Base-by-base conservation (phyloP, 192 early-diverging fungal species). In the Rhizophagus sp. region DNA sequence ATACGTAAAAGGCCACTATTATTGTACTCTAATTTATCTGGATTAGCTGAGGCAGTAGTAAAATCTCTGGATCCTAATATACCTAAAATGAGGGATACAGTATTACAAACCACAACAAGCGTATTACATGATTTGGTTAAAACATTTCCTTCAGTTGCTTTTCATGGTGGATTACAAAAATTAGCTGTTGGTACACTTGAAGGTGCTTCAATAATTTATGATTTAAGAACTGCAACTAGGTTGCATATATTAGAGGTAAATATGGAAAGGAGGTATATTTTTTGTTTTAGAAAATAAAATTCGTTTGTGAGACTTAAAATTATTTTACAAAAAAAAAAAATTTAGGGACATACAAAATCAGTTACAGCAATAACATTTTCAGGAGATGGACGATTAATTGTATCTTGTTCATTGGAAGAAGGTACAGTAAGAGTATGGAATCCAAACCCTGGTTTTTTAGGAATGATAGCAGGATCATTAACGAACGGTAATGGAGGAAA, bases 11-110 rank as follows among this genome's bases (percentile, higher is more conserved):
- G 91, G 82, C 95, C 95, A 1, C 36, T 87, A 8, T 66, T 96
- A 9, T 77, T 96, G 0, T 89, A 92, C 81, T 80, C 85, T 1
- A 87, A 89, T 81, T 81, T 96, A 9, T 80, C 90, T 7, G 80
- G 83, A 4, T 88, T 96, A 30, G 85, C 91, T 2, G 95, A 95
- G 74, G 90, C 92, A 1, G 92, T 96, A 65, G 95, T 96, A 0
- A 95, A 94, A 76, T 91, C 91, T 39, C 79, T 96, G 34, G 95
- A 96, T 81, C 95, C 95, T 0, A 96, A 94, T 76, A 83, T 87
- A 24, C 89, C 94, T 1, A 82, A 90, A 50, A 84, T 95, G 79
- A 84, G 95, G 24, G 95, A 96, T 75, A 79, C 84, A 2, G 82
- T 95, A 25, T 86, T 94, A 30, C 88, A 86, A 11, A 83, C 84